A percentile compares a stretch with the other conserved stretches of the same genome.
phyloP scores from a whole-genome alignment of 2,329 filamentous ascomycete species.

The Fusarium phyllophilum region DNA sequence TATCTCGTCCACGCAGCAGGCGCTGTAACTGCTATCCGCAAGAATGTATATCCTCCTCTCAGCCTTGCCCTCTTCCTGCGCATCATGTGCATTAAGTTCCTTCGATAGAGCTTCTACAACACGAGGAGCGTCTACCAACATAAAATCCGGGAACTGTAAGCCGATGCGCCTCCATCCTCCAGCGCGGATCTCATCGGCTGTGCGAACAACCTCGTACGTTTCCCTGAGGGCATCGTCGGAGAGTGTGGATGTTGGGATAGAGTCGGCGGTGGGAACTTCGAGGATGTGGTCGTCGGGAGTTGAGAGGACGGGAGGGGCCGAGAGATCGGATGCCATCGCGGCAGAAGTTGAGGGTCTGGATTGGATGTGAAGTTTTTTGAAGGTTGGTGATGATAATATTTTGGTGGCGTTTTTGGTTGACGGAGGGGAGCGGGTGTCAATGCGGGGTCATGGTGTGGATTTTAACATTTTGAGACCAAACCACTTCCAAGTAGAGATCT shows the following conservation, averaged over 20 bases:
- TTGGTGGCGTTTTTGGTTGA: constrained; percentile 34
- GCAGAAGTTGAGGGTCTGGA: not conserved
- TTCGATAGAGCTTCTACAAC: constrained; percentile 70
- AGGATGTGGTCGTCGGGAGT: constrained; percentile 70
- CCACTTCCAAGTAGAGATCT: not conserved
- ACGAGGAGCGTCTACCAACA: constrained; percentile 86
- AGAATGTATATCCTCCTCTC: constrained; percentile 76
- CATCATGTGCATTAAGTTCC: constrained; percentile 39
- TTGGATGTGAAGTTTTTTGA: constrained; percentile 2
- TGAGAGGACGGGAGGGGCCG: constrained; percentile 68
- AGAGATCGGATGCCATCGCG: constrained; percentile 60
- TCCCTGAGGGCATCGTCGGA: constrained; percentile 75
- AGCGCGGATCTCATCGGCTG: constrained; percentile 77
- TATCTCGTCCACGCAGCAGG: constrained; percentile 96
- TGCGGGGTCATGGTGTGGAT: constrained; percentile 42
- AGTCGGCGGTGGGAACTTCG: constrained; percentile 59
- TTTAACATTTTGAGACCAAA: not conserved
- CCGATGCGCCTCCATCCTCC: constrained; percentile 81
- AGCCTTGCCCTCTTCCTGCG: not conserved
- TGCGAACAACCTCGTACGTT: constrained; percentile 87
- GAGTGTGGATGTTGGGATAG: constrained; percentile 47
- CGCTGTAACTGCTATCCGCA: constrained; percentile 95
- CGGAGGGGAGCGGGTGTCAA: constrained; percentile 42
- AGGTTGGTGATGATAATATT: constrained; percentile 27
- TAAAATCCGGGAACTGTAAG: constrained; percentile 94